A percentile compares a stretch with the other conserved stretches of the same genome.
These are phyloP conservation scores for Hemileia vastatrix DNA, from an alignment of 1,284 basidiomycete species.

Conservation along the genomic window DNA sequence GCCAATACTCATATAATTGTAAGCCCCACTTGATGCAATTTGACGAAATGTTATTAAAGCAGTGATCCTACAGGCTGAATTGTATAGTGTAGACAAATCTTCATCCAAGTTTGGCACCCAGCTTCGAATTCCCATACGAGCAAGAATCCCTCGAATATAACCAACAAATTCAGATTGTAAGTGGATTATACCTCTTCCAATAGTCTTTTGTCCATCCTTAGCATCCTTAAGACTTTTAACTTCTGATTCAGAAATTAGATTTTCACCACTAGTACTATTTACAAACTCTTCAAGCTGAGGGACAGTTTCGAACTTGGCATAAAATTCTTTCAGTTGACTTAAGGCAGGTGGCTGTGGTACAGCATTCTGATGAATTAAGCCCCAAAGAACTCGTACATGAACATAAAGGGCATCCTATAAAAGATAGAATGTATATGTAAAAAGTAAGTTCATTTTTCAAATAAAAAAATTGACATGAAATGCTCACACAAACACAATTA, in stretches of 20 bases:
- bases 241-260: too few species aligned
- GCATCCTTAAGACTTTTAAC: neutral
- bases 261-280: too few species aligned
- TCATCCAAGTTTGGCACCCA: conserved; percentile 4
- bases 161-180: neutral
- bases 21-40: neutral
- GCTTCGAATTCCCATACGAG: neutral
- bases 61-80: conserved; percentile 3
- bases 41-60: conserved; percentile 9
- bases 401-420: conserved; percentile 13
- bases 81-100: neutral
- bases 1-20: conserved; percentile 10
- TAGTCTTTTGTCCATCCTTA: neutral
- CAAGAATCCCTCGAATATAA: neutral
- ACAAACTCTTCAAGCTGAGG: neutral
- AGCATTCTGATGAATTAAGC: neutral
- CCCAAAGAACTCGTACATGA: conserved; percentile 13
- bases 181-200: neutral
- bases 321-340: conserved; percentile 1
- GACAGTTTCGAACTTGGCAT: neutral
- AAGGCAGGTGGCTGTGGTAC: neutral
- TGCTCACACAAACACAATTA: too few species aligned
- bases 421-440: too few species aligned
- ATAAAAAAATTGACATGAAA: too few species aligned
- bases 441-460: too few species aligned